phyloP scores from a whole-genome alignment of 1,284 basidiomycete genomes.

The Anthracocystis panici-leucophaei region DNA sequence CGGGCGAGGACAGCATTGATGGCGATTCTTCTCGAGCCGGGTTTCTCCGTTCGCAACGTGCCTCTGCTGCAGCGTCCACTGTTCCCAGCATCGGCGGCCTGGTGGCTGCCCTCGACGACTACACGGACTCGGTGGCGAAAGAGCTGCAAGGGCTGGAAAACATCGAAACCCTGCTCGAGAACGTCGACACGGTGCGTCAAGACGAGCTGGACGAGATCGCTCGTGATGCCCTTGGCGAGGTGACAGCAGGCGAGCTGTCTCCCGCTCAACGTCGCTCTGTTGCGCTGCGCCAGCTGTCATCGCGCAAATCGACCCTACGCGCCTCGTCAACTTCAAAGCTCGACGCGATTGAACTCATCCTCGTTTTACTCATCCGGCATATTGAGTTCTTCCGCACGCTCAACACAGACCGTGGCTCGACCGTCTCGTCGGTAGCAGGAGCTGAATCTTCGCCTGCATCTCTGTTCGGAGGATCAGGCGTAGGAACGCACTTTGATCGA shows the following conservation, averaged over 20 bases:
- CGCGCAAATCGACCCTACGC: conserved; percentile 72
- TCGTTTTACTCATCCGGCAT: conserved; percentile 88
- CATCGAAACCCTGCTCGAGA: conserved; percentile 78
- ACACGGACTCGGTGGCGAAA: conserved; percentile 75
- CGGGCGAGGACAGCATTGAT: conserved; percentile 20
- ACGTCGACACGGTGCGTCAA: conserved; percentile 78
- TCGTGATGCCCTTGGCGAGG: conserved; percentile 45
- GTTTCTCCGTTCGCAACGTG: conserved; percentile 39
- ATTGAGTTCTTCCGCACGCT: conserved; percentile 74
- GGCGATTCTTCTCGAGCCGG: conserved; percentile 37
- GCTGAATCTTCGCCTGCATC: conserved; percentile 14
- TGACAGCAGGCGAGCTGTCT: conserved; percentile 34
- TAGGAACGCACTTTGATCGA: conserved; percentile 23
- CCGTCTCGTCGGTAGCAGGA: not conserved
- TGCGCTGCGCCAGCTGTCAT: conserved; percentile 76
- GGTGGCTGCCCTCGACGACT: conserved; percentile 76
- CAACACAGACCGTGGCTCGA: conserved; percentile 14
- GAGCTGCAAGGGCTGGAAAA: conserved; percentile 78
- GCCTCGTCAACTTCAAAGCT: conserved; percentile 73
- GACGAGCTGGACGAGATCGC: conserved; percentile 77
- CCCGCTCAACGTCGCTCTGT: conserved; percentile 69
- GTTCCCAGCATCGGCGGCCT: conserved; percentile 83
- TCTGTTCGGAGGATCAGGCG: conserved; percentile 7
- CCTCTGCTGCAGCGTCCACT: conserved; percentile 34
- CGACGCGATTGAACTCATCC: conserved; percentile 84